Conservation (phyloP, 164 flowering plant species). For the Litsea cubeba region DNA sequence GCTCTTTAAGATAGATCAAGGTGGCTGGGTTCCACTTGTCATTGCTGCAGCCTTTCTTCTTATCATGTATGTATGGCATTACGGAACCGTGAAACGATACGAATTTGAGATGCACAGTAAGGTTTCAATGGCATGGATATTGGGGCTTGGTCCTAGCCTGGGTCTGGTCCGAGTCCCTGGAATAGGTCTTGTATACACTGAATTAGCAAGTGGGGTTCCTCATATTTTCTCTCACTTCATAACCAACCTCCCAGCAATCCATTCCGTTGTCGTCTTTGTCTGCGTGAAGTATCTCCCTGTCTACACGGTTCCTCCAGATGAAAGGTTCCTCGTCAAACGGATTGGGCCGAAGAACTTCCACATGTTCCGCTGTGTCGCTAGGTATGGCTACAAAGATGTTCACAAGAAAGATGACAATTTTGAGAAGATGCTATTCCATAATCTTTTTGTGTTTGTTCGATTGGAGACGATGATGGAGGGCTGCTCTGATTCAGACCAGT, state of each 20-base stretch:
- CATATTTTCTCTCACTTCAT: slow-evolving; percentile 94
- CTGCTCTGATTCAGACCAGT: slow-evolving; percentile 63
- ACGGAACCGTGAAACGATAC: slow-evolving; percentile 79
- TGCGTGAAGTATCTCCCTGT: slow-evolving; percentile 98
- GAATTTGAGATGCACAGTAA: slow-evolving; percentile 94
- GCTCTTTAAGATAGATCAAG: slow-evolving; percentile 80
- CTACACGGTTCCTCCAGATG: slow-evolving; percentile 83
- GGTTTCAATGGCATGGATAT: slow-evolving; percentile 95
- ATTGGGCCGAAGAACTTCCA: slow-evolving; percentile 89
- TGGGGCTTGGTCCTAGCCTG: slow-evolving; percentile 91
- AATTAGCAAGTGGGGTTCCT: slow-evolving; percentile 92
- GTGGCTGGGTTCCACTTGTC: slow-evolving; percentile 97
- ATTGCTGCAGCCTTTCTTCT: slow-evolving; percentile 73
- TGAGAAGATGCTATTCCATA: slow-evolving; percentile 80
- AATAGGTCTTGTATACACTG: slow-evolving; percentile 90
- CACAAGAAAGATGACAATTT: slow-evolving; percentile 92
- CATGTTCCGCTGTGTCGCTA: slow-evolving; percentile 95
- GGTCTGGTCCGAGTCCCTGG: slow-evolving; percentile 98
- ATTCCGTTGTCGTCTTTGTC: slow-evolving; percentile 82
- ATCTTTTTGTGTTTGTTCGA: slow-evolving; percentile 64
- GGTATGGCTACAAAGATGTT: slow-evolving; percentile 92
- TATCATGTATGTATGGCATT: slow-evolving; percentile 91
- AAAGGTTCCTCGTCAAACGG: slow-evolving; percentile 79
- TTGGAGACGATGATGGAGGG: slow-evolving; percentile 95
- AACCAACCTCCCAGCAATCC: slow-evolving; percentile 93